Conservation (phyloP, 768 basidiomycete genomes). For the Lactifluus hygrophoroides region DNA sequence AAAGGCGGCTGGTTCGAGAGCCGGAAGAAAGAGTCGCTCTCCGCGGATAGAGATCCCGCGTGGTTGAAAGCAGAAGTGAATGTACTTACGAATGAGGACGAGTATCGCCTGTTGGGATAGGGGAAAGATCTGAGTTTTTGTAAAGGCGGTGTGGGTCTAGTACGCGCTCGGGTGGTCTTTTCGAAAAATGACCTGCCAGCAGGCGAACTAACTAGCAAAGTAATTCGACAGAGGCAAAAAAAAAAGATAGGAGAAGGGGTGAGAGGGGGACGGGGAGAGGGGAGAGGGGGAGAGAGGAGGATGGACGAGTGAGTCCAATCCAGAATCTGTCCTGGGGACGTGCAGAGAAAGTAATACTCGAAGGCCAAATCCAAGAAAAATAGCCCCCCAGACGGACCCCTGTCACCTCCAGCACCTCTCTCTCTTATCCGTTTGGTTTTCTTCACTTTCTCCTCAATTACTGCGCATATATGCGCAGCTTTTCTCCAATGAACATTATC, state of each 20-base stretch:
- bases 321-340: slow-evolving; percentile 20
- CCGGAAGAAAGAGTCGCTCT: neutral
- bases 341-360: neutral
- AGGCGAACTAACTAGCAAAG: slow-evolving; percentile 22
- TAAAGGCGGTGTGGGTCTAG: slow-evolving; percentile 10
- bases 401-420: no score
- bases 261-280: neutral
- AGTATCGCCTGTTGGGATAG: slow-evolving; percentile 14
- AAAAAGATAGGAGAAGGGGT: neutral
- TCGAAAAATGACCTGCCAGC: slow-evolving; percentile 24
- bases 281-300: slow-evolving; percentile 1
- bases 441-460: neutral
- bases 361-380: neutral
- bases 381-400: neutral
- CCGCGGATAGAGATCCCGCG: neutral
- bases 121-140: slow-evolving; percentile 18
- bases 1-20: neutral
- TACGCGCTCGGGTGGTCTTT: slow-evolving; percentile 19
- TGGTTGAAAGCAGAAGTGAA: neutral
- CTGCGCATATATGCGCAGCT: neutral
- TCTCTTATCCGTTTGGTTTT: no score
- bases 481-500: neutral
- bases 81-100: slow-evolving; percentile 20
- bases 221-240: slow-evolving; percentile 18
- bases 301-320: slow-evolving; percentile 21